A percentile compares a stretch with the other conserved stretches of the same genome.
Conservation (phyloP, 2,329 filamentous ascomycete species). For the Colletotrichum camelliae region DNA sequence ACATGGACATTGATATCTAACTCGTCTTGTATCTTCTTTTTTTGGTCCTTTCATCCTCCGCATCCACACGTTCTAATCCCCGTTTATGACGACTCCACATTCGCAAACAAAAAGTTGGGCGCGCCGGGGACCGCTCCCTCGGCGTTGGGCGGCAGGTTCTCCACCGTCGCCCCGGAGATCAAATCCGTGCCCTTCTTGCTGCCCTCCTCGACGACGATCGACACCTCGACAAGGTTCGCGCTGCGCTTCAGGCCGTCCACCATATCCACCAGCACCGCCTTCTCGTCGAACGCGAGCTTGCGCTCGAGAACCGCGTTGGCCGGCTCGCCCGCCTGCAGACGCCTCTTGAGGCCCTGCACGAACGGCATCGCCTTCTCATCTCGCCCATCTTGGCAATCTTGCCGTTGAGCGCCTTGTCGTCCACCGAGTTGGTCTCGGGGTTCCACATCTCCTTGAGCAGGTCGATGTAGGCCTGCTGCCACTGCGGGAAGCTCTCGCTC, state of each 20-base stretch:
- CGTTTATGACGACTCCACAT: constrained; percentile 58
- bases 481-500: constrained; percentile 80
- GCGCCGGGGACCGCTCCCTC: constrained; percentile 81
- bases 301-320: constrained; percentile 76
- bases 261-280: constrained; percentile 77
- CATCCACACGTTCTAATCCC: neutral
- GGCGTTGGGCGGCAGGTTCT: constrained; percentile 64
- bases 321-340: constrained; percentile 74
- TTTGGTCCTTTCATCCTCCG: neutral
- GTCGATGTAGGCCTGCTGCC: constrained; percentile 92
- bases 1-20: neutral
- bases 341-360: constrained; percentile 84
- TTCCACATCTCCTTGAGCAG: constrained; percentile 77
- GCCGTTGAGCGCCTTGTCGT: constrained; percentile 82
- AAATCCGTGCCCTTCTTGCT: constrained; percentile 67
- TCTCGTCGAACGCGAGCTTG: constrained; percentile 87
- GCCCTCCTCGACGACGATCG: constrained; percentile 77
- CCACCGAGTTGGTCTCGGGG: constrained; percentile 61
- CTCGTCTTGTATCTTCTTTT: neutral
- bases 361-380: constrained; percentile 98
- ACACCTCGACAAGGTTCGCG: constrained; percentile 71
- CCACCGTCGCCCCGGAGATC: constrained; percentile 59
- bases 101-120: constrained; percentile 86
- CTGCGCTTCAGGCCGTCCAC: constrained; percentile 79
- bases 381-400: constrained; percentile 83